Evolutionary conservation across 352 stramenopile genomes (phyloP).

Genomic region (Globisporangium yorkense): DNA sequence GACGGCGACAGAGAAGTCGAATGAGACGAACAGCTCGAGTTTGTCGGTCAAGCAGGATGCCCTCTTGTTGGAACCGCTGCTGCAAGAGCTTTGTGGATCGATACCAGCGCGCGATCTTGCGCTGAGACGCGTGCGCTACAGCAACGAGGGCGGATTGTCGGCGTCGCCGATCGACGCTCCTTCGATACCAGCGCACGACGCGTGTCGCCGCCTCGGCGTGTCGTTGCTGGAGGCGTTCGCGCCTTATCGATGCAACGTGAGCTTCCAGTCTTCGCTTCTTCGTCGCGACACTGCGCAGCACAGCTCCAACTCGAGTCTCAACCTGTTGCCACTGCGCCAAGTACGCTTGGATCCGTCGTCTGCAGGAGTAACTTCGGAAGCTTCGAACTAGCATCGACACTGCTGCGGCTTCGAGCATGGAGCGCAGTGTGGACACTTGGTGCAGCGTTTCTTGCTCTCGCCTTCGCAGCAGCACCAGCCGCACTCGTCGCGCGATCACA

Average conservation of each 20-base stretch:
- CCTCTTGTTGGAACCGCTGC: not conserved
- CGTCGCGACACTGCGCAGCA: slow-evolving; percentile 3
- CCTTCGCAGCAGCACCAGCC: slow-evolving; percentile 20
- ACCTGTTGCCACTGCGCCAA: slow-evolving; percentile 5
- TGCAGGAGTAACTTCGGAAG: slow-evolving; percentile 7
- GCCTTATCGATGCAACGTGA: not conserved
- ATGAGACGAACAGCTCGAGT: not conserved
- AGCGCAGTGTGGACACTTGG: slow-evolving; percentile 8
- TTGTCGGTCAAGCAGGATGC: too few species aligned
- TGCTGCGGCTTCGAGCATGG: slow-evolving; percentile 3
- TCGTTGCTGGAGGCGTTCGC: not conserved
- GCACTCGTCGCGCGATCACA: slow-evolving; percentile 17
- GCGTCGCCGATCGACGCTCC: not conserved
- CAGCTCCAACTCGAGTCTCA: slow-evolving; percentile 10
- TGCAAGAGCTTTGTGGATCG: not conserved
- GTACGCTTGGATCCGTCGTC: slow-evolving; percentile 15
- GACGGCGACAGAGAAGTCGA: not conserved
- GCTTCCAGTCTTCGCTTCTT: slow-evolving; percentile 2
- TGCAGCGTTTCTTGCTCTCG: slow-evolving; percentile 12
- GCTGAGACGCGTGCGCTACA: not conserved
- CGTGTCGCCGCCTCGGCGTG: not conserved
- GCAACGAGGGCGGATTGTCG: not conserved
- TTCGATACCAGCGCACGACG: slow-evolving; percentile 6
- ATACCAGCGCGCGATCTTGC: not conserved
- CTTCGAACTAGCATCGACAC: not conserved